Percentiles rank a stretch among this genome's conserved stretches.
These are phyloP conservation scores for Graphilbum fragrans DNA, from an alignment of 2,329 filamentous ascomycete genomes.

Conservation along the genomic window DNA sequence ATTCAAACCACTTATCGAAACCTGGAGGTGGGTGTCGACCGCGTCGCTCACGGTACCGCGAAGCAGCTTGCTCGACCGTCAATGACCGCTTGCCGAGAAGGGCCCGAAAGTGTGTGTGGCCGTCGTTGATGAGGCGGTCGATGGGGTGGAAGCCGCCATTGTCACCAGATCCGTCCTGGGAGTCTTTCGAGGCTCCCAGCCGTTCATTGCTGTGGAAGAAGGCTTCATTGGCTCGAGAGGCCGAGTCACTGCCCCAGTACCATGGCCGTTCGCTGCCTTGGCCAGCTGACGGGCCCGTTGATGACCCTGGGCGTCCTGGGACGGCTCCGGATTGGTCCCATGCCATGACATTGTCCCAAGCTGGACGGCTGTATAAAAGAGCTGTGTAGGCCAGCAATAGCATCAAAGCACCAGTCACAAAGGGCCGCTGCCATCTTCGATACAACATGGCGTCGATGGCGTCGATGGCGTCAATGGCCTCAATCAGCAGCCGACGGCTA, in stretches of 20 bases:
- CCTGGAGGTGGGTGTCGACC: conserved; percentile 37
- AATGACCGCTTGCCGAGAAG: conserved; percentile 28
- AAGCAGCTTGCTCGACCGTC: conserved; percentile 30
- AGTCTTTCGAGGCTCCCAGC: no score
- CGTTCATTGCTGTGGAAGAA: no score
- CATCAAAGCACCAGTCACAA: neutral
- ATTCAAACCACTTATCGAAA: conserved; percentile 34
- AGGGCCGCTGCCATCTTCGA: neutral
- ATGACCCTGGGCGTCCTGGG: no score
- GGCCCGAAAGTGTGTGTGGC: conserved; percentile 22
- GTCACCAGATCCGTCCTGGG: no score
- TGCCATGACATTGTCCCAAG: no score
- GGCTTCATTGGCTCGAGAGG: no score
- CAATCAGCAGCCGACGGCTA: no score
- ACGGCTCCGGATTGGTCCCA: no score
- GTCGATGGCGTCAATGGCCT: no score
- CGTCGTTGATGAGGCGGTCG: conserved; percentile 29
- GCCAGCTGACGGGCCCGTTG: no score
- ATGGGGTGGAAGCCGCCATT: conserved; percentile 26
- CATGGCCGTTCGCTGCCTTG: no score
- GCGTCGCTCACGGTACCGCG: conserved; percentile 29
- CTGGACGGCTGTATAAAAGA: conserved; percentile 2
- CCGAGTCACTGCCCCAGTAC: no score
- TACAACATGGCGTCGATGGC: neutral
- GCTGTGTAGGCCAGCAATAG: conserved; percentile 3